Base-by-base conservation (phyloP, 192 early-diverging fungal species). In the Coemansia sp. region DNA sequence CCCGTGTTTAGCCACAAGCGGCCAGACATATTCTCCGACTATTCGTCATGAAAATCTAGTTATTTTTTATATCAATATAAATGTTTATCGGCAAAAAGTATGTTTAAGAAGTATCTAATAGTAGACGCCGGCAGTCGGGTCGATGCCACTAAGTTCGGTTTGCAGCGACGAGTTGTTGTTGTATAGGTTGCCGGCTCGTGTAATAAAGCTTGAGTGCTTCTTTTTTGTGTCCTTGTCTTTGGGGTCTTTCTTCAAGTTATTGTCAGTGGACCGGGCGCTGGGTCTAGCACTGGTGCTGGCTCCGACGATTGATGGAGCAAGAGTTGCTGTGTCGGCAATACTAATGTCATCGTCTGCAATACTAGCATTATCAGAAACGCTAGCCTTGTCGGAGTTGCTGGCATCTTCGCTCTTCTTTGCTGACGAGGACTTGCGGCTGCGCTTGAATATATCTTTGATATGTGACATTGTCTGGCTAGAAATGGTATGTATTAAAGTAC, bases 1-100 rank as follows among this genome's bases (percentile, higher is more conserved):
- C 91, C 91, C 1, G 86, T 94, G 9, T 67, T 89, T 61, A 61
- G 72, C 5, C 92, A 94, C 69, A 75, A 87, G 56, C 82, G 91
- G 42, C 26, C 75, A 28, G 89, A 92, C 21, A 25, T 93, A 21
- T 90, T 80, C 40, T 20, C 51, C 8, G 65, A 71, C 28, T 60
- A 36, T 50, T 52, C 48, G 36, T 26, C 59, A 11, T 65, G 25
- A 55, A 55, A 14, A 4, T 21, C 10, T 37, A 37, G 20, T 55
- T 44, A 15, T 21, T 40, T 37, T 21, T 48, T 15, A n/a, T 17
- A 48, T 48, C 19, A n/a, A n/a, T 44, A 44, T 44, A n/a, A 15
- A 17, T 48, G 7, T n/a, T 48, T 19, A 48, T 17, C 7, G 7
- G 19, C n/a, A 48, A n/a, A 48, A 48, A n/a, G 19, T 14, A 19